Evolutionary conservation across 441 rosid genomes (phyloP).

Genomic region (Gossypium lobatum): DNA sequence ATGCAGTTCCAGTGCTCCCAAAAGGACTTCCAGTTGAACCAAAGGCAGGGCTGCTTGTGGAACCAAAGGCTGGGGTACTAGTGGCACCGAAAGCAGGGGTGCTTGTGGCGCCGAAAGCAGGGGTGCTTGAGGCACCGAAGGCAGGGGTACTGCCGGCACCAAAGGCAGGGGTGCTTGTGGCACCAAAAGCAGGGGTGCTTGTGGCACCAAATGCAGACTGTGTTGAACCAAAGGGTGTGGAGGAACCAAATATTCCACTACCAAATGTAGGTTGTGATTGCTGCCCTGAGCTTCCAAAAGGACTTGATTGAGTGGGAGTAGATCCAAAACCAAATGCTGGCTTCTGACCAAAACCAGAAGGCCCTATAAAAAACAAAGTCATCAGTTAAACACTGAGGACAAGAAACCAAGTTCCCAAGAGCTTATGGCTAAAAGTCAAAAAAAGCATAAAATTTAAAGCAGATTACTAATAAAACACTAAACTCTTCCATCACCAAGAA

Average conservation of each 20-base stretch:
- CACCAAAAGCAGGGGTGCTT: constrained; percentile 42
- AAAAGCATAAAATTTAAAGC: background rate
- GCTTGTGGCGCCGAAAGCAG: constrained; percentile 24
- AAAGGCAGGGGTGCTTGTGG: constrained; percentile 47
- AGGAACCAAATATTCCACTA: constrained; percentile 58
- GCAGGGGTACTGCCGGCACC: constrained; percentile 45
- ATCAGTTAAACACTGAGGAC: background rate
- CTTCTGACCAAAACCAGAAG: constrained; percentile 67
- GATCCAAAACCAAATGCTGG: constrained; percentile 74
- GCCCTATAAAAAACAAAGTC: constrained; percentile 27
- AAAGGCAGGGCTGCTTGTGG: no score
- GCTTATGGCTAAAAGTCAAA: background rate
- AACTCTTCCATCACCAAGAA: background rate
- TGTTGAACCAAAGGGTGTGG: constrained; percentile 57
- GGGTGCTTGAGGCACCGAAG: constrained; percentile 51
- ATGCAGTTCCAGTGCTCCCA: constrained; percentile 15
- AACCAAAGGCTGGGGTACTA: no score
- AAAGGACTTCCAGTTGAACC: no score
- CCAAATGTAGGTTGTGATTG: constrained; percentile 89
- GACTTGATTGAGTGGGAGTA: constrained; percentile 54
- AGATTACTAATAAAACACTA: constrained; percentile 3
- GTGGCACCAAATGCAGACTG: constrained; percentile 58
- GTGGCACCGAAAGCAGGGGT: constrained; percentile 38
- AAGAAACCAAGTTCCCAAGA: constrained; percentile 5
- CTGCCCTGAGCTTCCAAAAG: constrained; percentile 73